phyloP scores from a whole-genome alignment of 2,329 filamentous ascomycete genomes.

The Hymenoscyphus occultus region DNA sequence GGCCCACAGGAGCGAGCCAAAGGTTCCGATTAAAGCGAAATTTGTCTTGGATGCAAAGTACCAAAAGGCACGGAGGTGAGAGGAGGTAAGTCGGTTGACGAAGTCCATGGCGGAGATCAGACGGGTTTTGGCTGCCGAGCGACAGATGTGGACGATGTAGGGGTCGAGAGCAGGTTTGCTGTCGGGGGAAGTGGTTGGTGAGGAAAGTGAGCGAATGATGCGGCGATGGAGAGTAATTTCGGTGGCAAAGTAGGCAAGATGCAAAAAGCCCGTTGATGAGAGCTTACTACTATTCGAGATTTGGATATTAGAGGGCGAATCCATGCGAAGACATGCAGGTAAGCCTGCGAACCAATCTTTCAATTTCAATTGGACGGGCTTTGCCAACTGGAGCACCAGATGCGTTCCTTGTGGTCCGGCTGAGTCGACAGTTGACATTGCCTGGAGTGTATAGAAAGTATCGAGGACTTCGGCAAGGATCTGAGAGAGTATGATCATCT shows the following conservation, averaged over 20 bases:
- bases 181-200: slow-evolving; percentile 39
- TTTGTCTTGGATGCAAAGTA: slow-evolving; percentile 17
- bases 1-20: slow-evolving; percentile 79
- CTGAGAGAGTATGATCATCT: slow-evolving; percentile 72
- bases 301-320: slow-evolving; percentile 47
- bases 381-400: slow-evolving; percentile 70
- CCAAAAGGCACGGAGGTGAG: slow-evolving; percentile 76
- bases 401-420: slow-evolving; percentile 69
- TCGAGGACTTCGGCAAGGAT: slow-evolving; percentile 79
- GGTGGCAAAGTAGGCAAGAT: slow-evolving; percentile 88
- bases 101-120: slow-evolving; percentile 97
- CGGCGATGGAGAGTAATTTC: slow-evolving; percentile 91
- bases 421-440: slow-evolving; percentile 65
- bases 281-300: slow-evolving; percentile 42
- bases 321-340: slow-evolving; percentile 61
- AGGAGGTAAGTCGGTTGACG: slow-evolving; percentile 84
- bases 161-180: slow-evolving; percentile 55
- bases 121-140: slow-evolving; percentile 87
- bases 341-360: slow-evolving; percentile 78
- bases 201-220: slow-evolving; percentile 76
- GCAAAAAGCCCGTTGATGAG: slow-evolving; percentile 71
- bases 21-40: slow-evolving; percentile 14
- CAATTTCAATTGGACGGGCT: slow-evolving; percentile 77
- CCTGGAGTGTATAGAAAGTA: slow-evolving; percentile 76
- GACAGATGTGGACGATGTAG: slow-evolving; percentile 88